phyloP scores from a whole-genome alignment of 441 rosid genomes.

The Erodium moschatum region DNA sequence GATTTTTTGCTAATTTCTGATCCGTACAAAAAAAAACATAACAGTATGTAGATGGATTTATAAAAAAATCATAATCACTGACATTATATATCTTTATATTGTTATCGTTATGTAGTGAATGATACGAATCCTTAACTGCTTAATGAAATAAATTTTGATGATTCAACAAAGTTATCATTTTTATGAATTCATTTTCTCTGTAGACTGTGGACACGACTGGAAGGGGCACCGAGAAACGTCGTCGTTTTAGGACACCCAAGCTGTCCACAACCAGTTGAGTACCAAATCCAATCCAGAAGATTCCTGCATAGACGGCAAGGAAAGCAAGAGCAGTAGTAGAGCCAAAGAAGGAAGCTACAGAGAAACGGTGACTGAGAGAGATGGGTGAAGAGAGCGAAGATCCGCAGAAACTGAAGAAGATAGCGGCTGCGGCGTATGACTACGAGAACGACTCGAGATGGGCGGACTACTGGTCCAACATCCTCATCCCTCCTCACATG shows the following conservation, averaged over 20 bases:
- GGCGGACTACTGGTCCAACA: slow-evolving; percentile 92
- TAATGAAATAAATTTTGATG: too few relatives aligned
- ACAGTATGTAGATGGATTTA: too few relatives aligned
- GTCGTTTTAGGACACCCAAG: not conserved
- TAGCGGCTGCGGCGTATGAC: slow-evolving; percentile 81
- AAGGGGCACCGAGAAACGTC: not conserved
- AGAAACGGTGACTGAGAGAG: not conserved
- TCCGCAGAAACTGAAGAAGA: slow-evolving; percentile 61
- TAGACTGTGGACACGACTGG: too few relatives aligned
- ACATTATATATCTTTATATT: too few relatives aligned
- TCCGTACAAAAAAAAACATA: too few relatives aligned
- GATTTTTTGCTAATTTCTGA: too few relatives aligned
- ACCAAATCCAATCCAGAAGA: not conserved
- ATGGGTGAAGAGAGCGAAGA: slow-evolving; percentile 76
- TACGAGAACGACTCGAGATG: slow-evolving; percentile 80
- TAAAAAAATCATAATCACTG: too few relatives aligned
- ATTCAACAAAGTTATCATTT: too few relatives aligned
- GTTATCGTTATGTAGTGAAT: too few relatives aligned
- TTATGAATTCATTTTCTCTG: too few relatives aligned
- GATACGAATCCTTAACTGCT: too few relatives aligned
- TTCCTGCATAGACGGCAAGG: not conserved
- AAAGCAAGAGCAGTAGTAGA: not conserved
- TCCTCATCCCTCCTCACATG: slow-evolving; percentile 86
- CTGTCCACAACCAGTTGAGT: not conserved
- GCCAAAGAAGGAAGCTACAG: slow-evolving; percentile 6